These are phyloP conservation scores for Heliophila coronopifolia DNA, from an alignment of 441 rosid genomes.

Conservation along the genomic window DNA sequence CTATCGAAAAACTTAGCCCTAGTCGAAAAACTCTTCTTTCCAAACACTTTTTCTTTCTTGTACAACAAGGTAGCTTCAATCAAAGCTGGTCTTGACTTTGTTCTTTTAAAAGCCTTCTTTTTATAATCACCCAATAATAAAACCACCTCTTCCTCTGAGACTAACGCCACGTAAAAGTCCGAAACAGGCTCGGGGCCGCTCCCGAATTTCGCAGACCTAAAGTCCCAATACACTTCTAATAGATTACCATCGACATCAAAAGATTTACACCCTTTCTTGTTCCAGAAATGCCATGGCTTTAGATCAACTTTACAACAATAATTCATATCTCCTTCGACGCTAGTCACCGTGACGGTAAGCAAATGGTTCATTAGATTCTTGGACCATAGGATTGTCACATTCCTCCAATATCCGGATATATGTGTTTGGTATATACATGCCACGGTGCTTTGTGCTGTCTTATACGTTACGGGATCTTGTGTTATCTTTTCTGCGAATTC, in stretches of 20 bases:
- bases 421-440: conserved; percentile 30
- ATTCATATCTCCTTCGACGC: conserved; percentile 39
- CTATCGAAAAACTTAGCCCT: conserved; percentile 46
- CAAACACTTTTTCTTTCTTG: conserved; percentile 62
- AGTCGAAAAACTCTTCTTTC: conserved; percentile 47
- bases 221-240: conserved; percentile 61
- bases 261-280: conserved; percentile 52
- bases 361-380: conserved; percentile 61
- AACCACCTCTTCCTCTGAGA: conserved; percentile 55
- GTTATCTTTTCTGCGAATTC: conserved; percentile 33
- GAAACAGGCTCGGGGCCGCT: conserved; percentile 49
- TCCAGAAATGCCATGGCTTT: conserved; percentile 76
- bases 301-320: conserved; percentile 59
- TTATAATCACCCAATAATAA: conserved; percentile 53
- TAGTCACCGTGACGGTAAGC: conserved; percentile 38
- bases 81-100: conserved; percentile 50
- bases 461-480: conserved; percentile 31
- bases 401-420: conserved; percentile 30
- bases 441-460: conserved; percentile 34
- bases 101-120: conserved; percentile 63
- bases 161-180: conserved; percentile 55
- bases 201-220: conserved; percentile 52
- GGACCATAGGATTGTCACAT: conserved; percentile 40
- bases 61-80: conserved; percentile 43
- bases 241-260: conserved; percentile 45